These are phyloP conservation scores for Trichophyton schoenleinii DNA, from an alignment of 2,329 filamentous ascomycete species.

Conservation along the genomic window DNA sequence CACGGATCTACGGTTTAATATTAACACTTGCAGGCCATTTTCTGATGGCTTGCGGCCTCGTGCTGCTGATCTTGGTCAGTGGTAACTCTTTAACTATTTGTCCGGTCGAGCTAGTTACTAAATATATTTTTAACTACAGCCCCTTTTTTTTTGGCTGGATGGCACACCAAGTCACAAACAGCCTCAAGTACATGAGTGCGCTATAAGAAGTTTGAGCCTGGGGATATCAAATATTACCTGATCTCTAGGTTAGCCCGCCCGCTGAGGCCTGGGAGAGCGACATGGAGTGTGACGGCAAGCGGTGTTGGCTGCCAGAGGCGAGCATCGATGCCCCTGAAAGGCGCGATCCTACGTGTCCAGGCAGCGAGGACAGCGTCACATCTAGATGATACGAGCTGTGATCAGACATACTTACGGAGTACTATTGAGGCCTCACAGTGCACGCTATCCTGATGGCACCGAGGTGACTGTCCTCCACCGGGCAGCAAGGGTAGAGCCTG, in stretches of 20 bases:
- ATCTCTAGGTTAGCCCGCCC: neutral
- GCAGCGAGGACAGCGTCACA: too few relatives aligned
- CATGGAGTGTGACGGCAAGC: neutral
- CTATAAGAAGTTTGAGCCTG: neutral
- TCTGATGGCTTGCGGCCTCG: neutral
- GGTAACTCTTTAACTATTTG: neutral
- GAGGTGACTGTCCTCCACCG: too few relatives aligned
- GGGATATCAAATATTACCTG: neutral
- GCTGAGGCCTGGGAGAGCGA: too few relatives aligned
- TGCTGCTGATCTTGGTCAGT: neutral
- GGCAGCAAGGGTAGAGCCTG: too few relatives aligned
- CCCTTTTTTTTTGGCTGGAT: neutral
- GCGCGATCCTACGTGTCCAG: too few relatives aligned
- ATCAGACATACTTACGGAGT: too few relatives aligned
- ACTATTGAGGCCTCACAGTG: too few relatives aligned
- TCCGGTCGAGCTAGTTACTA: too few relatives aligned
- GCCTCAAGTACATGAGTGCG: neutral
- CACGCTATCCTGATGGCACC: too few relatives aligned
- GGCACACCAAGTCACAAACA: neutral
- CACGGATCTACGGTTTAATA: neutral
- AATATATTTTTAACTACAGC: too few relatives aligned
- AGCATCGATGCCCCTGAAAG: too few relatives aligned
- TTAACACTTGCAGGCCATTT: neutral
- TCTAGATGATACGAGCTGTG: too few relatives aligned
- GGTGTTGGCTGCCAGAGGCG: neutral